Evolutionary conservation across 2,329 filamentous ascomycete genomes (phyloP).

Genomic region (Chaetomiaceae sp.): DNA sequence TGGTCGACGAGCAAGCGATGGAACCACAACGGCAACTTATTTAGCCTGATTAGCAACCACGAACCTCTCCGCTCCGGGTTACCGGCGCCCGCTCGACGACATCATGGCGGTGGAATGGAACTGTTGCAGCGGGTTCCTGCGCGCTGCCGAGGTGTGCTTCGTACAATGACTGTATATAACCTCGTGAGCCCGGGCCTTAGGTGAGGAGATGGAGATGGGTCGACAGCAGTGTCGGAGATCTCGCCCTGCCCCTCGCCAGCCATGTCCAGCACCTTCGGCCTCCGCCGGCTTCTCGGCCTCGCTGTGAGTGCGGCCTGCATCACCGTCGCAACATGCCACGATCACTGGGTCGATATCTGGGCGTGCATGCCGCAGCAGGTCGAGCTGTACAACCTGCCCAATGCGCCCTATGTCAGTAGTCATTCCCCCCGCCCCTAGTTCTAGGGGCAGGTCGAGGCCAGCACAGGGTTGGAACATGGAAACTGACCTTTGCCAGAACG

Average conservation of each 20-base stretch:
- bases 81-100: conserved; percentile 4
- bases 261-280: conserved; percentile 12
- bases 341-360: conserved; percentile 60
- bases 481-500: conserved; percentile 41
- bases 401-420: conserved; percentile 47
- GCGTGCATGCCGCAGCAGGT: conserved; percentile 59
- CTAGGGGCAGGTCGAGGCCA: not conserved
- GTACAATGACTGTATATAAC: too few species aligned
- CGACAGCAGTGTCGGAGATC: not conserved
- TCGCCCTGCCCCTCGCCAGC: not conserved
- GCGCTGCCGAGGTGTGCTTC: conserved; percentile 3
- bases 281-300: conserved; percentile 19
- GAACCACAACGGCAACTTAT: conserved; percentile 8
- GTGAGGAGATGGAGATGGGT: not conserved
- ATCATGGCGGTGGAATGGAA: conserved; percentile 4
- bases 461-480: not conserved
- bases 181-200: not conserved
- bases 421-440: not conserved
- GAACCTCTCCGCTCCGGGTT: conserved; percentile 17
- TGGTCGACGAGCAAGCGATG: conserved; percentile 4
- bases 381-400: conserved; percentile 55
- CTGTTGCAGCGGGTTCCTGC: conserved; percentile 19
- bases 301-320: conserved; percentile 13
- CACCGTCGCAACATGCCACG: conserved; percentile 19
- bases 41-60: conserved; percentile 22